These are phyloP conservation scores for Silene vulgaris DNA, from an alignment of 179 eudicot genomes.

Conservation along the genomic window DNA sequence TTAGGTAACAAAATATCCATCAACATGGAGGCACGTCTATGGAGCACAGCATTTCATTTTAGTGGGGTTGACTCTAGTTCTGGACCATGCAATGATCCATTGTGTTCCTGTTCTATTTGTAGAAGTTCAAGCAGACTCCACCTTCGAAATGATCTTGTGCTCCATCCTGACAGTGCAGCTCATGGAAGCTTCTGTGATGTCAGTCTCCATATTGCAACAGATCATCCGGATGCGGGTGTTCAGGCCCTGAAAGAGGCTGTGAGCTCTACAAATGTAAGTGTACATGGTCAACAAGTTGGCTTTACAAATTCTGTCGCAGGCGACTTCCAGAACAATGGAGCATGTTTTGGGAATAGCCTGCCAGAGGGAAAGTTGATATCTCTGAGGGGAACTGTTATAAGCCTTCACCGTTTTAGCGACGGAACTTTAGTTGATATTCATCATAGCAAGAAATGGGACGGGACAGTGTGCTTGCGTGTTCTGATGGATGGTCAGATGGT, in stretches of 20 bases:
- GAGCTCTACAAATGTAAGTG: slow-evolving; percentile 25
- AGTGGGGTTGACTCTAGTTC: slow-evolving; percentile 31
- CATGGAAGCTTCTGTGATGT: slow-evolving; percentile 43
- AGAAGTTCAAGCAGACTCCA: slow-evolving; percentile 21
- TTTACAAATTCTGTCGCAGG: slow-evolving; percentile 18
- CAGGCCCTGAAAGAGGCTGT: slow-evolving; percentile 30
- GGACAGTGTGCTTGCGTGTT: slow-evolving; percentile 52
- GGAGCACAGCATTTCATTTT: slow-evolving; percentile 54
- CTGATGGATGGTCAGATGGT: slow-evolving; percentile 52
- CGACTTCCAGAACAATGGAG: slow-evolving; percentile 28
- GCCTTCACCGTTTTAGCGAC: slow-evolving; percentile 36
- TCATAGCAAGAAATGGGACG: slow-evolving; percentile 29
- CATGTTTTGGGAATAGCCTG: slow-evolving; percentile 31
- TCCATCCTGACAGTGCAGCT: slow-evolving; percentile 27
- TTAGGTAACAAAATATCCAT: slow-evolving; percentile 35
- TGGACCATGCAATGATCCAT: slow-evolving; percentile 24
- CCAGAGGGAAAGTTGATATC: slow-evolving; percentile 65
- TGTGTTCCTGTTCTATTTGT: slow-evolving; percentile 23
- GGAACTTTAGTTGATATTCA: slow-evolving; percentile 27
- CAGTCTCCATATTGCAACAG: slow-evolving; percentile 39
- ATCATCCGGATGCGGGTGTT: slow-evolving; percentile 32
- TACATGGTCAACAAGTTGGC: slow-evolving; percentile 24
- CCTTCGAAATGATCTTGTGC: slow-evolving; percentile 33
- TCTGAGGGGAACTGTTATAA: slow-evolving; percentile 56
- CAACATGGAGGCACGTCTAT: slow-evolving; percentile 36